Conservation (phyloP, 2,329 filamentous ascomycete genomes). For the Anisogramma anomala region DNA sequence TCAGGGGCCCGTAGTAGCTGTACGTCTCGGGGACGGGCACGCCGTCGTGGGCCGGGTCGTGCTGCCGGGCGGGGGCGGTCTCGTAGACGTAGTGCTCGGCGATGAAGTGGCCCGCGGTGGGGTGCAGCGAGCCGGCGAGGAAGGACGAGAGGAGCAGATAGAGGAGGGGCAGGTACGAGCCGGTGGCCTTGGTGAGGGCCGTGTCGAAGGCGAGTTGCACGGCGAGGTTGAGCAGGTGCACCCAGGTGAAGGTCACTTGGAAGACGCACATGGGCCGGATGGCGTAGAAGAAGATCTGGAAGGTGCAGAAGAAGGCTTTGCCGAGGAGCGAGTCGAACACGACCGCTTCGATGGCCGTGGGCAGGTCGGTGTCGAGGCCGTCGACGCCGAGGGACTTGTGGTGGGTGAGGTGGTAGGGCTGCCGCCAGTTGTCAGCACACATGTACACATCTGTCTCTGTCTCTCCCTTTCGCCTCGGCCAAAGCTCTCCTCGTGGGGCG, state of each 20-base stretch:
- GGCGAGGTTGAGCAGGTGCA: conserved; percentile 72
- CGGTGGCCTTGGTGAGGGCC: conserved; percentile 45
- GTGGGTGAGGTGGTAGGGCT: conserved; percentile 96
- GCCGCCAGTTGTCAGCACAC: neutral
- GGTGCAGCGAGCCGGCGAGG: conserved; percentile 85
- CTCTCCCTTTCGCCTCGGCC: too few relatives aligned
- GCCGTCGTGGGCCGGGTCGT: conserved; percentile 45
- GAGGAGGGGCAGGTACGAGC: conserved; percentile 52
- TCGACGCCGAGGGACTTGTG: conserved; percentile 97
- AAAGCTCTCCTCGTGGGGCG: neutral
- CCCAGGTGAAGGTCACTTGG: conserved; percentile 71
- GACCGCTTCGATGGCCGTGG: conserved; percentile 79
- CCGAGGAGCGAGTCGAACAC: conserved; percentile 90
- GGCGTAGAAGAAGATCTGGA: conserved; percentile 98
- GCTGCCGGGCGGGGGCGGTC: conserved; percentile 43
- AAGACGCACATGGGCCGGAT: conserved; percentile 92
- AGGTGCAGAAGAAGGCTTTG: conserved; percentile 98
- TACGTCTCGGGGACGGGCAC: conserved; percentile 82
- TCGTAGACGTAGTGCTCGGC: conserved; percentile 89
- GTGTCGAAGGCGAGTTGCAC: conserved; percentile 71
- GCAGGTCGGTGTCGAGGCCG: conserved; percentile 90
- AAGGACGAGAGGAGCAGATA: conserved; percentile 88
- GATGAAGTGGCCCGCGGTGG: conserved; percentile 94
- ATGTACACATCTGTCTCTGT: neutral
- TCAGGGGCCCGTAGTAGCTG: conserved; percentile 90